Base-by-base conservation (phyloP, 257 asterid genomes). In the Gentiana straminea region DNA sequence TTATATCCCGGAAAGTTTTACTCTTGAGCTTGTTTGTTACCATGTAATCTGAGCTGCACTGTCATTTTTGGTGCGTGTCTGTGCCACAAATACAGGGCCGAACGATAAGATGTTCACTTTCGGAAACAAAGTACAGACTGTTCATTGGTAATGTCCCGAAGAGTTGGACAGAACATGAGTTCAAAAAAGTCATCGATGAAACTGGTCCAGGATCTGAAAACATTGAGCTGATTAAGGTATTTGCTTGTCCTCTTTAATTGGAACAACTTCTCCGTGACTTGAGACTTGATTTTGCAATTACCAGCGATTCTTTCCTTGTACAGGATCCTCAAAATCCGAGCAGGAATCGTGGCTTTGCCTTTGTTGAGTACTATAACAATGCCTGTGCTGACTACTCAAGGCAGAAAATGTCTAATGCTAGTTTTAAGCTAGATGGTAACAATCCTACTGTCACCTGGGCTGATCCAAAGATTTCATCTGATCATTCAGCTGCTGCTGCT, bases 371-470 rank as follows among this genome's bases (percentile, higher is more conserved):
- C 73, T 84, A 82, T 82, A 86, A 90, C 78, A 84, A 86, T 75
- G 98, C 94, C 10, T 90, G 98, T 77, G 98, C 98, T 67, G 96
- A 90, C 67, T 86, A 80, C 73, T 82, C 96, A 33, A 73, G 88
- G 80, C 89, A 75, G 70, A 75, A 78, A 73, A 77, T 90, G 94
- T 59, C 83, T 55, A 68, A 69, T 64, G 76, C 70, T 13, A 75
- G 69, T 73, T 86, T 86, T 75, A 90, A 83, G 82, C 70, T 90
- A 57, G 94, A 86, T 52, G 91, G 94, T 33, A 80, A 84, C 66
- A 68, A 83, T 44, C 98, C 94, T 45, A 86, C 96, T 33, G 91
- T 86, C 62, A 84, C 94, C 55, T 90, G 98, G 98, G 96, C 96
- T 54, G 96, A 86, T 66, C 96, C 98, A 52, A 86, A 90, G 79